phyloP scores from a whole-genome alignment of 495 filamentous ascomycete genomes.

The Aspergillus bridgeri region DNA sequence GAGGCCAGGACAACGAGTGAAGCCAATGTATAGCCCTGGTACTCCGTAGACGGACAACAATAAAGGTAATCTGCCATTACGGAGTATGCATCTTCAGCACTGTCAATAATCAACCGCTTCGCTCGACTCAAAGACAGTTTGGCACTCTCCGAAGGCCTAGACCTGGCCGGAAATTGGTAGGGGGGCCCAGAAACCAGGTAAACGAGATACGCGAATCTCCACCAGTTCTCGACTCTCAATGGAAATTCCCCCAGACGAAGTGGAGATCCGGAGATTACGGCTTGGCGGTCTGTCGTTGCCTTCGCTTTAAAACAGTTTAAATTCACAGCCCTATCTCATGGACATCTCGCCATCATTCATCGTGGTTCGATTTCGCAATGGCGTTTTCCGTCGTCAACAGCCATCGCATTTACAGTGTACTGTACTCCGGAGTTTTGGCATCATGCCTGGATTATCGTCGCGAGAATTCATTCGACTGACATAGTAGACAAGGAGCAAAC shows the following conservation, averaged over 20 bases:
- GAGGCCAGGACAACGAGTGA: background rate
- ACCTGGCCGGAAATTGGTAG: background rate
- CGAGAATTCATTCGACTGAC: constrained; percentile 13
- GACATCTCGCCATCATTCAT: background rate
- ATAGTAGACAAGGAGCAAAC: constrained; percentile 3
- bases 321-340: background rate
- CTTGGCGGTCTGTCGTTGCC: background rate
- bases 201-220: background rate
- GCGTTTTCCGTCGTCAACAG: constrained; percentile 53
- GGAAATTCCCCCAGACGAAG: background rate
- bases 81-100: no score
- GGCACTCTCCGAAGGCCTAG: background rate
- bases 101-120: no score
- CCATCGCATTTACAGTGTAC: no score
- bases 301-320: background rate
- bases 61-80: background rate
- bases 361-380: background rate
- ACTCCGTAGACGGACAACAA: no score
- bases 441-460: constrained; percentile 22
- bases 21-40: background rate
- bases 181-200: background rate
- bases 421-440: constrained; percentile 32
- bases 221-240: background rate
- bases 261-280: constrained; percentile 6
- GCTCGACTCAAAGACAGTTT: background rate